Percentiles rank a stretch among this genome's conserved stretches.
These are phyloP conservation scores for Neurospora africana DNA, from an alignment of 495 filamentous ascomycete genomes.

Conservation along the genomic window DNA sequence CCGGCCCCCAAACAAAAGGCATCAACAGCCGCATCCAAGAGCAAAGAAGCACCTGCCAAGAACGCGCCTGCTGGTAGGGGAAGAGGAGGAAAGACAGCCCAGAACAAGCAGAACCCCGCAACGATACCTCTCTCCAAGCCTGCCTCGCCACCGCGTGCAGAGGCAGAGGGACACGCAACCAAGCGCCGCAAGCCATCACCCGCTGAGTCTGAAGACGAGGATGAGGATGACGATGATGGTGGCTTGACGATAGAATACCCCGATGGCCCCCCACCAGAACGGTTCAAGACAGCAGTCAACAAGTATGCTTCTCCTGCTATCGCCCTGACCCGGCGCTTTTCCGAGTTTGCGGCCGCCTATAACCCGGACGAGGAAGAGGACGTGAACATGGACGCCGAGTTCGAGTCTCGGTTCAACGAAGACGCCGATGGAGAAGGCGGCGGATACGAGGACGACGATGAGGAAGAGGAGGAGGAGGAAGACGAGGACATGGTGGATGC, in stretches of 20 bases:
- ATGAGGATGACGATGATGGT: conserved; percentile 36
- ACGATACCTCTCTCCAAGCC: neutral
- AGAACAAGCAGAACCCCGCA: conserved; percentile 13
- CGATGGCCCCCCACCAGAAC: conserved; percentile 19
- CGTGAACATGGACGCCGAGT: conserved; percentile 24
- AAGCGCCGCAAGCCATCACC: conserved; percentile 12
- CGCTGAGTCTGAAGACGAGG: conserved; percentile 27
- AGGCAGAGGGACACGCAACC: neutral
- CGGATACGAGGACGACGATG: conserved; percentile 12
- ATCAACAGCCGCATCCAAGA: conserved; percentile 9
- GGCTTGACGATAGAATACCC: conserved; percentile 37
- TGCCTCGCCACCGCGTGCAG: neutral
- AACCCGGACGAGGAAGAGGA: conserved; percentile 28
- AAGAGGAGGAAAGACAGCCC: conserved; percentile 9
- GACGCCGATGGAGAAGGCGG: neutral
- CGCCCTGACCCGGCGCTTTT: conserved; percentile 27
- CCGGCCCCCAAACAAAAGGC: conserved; percentile 13
- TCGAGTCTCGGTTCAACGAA: conserved; percentile 10
- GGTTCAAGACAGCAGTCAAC: conserved; percentile 11
- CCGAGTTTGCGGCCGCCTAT: conserved; percentile 27
- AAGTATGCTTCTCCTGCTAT: conserved; percentile 28
- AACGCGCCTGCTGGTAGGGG: conserved; percentile 16
- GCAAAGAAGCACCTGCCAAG: conserved; percentile 15
- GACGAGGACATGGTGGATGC: conserved; percentile 14
- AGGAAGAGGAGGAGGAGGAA: conserved; percentile 17